These are phyloP conservation scores for Fragilaria crotonensis DNA, from an alignment of 108 stramenopile species.

Conservation along the genomic window DNA sequence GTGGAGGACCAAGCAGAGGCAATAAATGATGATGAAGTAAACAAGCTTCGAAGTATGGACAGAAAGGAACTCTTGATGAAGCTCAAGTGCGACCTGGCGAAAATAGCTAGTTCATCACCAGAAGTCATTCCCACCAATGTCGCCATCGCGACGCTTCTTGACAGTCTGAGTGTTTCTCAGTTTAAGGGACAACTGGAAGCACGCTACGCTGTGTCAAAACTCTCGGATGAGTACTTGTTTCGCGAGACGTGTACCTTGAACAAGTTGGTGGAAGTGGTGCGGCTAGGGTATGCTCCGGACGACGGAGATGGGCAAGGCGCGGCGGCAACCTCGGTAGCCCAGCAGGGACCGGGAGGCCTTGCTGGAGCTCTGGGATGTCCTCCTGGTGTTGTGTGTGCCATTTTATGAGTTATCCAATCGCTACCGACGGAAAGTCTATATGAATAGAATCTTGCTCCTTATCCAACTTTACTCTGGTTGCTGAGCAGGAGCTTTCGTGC, in stretches of 20 bases:
- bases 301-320: slow-evolving; percentile 25
- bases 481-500: no score
- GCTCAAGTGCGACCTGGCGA: slow-evolving; percentile 46
- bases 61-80: slow-evolving; percentile 48
- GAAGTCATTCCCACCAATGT: slow-evolving; percentile 44
- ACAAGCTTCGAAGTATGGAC: slow-evolving; percentile 38
- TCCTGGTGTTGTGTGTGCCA: slow-evolving; percentile 59
- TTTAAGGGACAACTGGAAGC: slow-evolving; percentile 77
- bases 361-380: slow-evolving; percentile 74
- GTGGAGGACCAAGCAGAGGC: slow-evolving; percentile 17
- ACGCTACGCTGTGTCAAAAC: slow-evolving; percentile 42
- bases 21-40: slow-evolving; percentile 7
- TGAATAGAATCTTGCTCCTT: no score
- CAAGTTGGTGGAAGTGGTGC: slow-evolving; percentile 76
- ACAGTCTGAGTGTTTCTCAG: slow-evolving; percentile 75
- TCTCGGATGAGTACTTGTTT: slow-evolving; percentile 88
- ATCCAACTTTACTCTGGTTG: no score
- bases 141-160: slow-evolving; percentile 66
- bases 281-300: slow-evolving; percentile 65
- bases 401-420: slow-evolving; percentile 28
- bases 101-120: slow-evolving; percentile 41
- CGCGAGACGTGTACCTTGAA: slow-evolving; percentile 60
- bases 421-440: no score
- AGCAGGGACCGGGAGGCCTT: slow-evolving; percentile 38
- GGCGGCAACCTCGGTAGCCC: slow-evolving; percentile 1